Base-by-base conservation (phyloP, 331 rosid species). In the Prunus yedoensis region DNA sequence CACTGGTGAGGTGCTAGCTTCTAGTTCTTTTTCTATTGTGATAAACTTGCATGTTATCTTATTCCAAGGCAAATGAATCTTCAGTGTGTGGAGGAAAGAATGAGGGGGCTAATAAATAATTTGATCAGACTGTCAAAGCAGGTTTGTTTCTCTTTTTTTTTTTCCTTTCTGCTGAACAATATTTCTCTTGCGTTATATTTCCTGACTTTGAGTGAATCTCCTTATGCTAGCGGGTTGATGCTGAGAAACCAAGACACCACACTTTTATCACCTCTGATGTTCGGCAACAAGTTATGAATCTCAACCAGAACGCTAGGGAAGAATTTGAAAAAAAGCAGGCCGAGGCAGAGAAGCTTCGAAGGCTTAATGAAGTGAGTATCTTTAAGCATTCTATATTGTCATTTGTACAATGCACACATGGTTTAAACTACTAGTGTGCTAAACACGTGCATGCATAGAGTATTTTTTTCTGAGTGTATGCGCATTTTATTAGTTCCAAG, bases 11-110 rank as follows among this genome's bases (percentile, higher is more conserved):
- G 72, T 78, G 77, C 72, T 62, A 45, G 70, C 66, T 49, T 45
- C 25, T 57, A 17, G 59, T 70, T 69, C 54, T 18, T n/a, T 79
- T 83, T 71, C 70, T 68, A 38, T 79, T 66, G 30, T 71, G 71
- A 74, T 45, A 41, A 28, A 58, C 38, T 78, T 82, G 59, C 76
- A 20, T 78, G 52, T 72, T 82, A 58, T 80, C 70, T 70, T 65
- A 66, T 58, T 47, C 66, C 49, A 78, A 81, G 46, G 7, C 14
- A 45, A 63, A n/a, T 86, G 72, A 82, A 69, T 80, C 72, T 77
- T 81, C 89, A 92, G 99, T 89, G 96, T 30, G 96, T 92, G 82
- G 97, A 94, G 83, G 97, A 94, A 87, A 89, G 97, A 82, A 82
- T 92, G 90, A 96, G 92, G 25, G 99, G 91, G 71, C 77, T 94